Evolutionary conservation across 2,329 filamentous ascomycete species (phyloP).

Genomic region (Scytalidium lignicola): DNA sequence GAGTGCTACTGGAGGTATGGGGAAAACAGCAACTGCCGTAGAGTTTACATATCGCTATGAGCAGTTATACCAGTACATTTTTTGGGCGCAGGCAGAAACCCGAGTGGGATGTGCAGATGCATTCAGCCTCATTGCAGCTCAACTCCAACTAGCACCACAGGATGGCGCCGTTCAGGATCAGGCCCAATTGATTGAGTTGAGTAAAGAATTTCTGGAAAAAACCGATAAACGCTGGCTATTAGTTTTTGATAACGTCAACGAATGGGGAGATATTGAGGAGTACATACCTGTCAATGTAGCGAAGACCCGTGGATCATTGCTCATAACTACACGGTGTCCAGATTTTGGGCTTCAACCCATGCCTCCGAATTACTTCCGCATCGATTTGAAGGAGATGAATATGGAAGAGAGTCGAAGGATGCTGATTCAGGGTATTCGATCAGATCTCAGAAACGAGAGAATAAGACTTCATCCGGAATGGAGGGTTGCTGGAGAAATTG

Average conservation of each 20-base stretch:
- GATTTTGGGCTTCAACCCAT: constrained; percentile 6
- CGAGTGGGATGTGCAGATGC: constrained; percentile 11
- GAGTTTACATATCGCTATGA: constrained; percentile 19
- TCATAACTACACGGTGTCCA: constrained; percentile 12
- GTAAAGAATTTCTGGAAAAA: constrained; percentile 12
- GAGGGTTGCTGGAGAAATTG: constrained; percentile 14
- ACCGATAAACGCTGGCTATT: constrained; percentile 13
- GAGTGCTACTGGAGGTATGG: constrained; percentile 14
- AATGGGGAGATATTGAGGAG: constrained; percentile 12
- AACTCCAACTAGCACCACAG: constrained; percentile 4
- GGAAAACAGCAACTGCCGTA: constrained; percentile 20
- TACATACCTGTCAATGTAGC: constrained; percentile 13
- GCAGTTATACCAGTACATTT: constrained; percentile 14
- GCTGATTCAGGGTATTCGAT: constrained; percentile 10
- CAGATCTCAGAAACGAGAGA: constrained; percentile 7
- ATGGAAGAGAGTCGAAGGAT: constrained; percentile 8
- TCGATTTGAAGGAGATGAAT: constrained; percentile 7
- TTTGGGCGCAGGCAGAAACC: constrained; percentile 24
- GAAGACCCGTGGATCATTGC: constrained; percentile 10
- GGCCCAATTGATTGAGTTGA: constrained; percentile 7
- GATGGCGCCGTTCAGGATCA: constrained; percentile 7
- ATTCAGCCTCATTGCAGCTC: constrained; percentile 12
- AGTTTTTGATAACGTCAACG: constrained; percentile 16
- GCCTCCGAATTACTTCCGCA: constrained; percentile 12
- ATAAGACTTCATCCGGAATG: constrained; percentile 10